Base-by-base conservation (phyloP, 495 filamentous ascomycete species). In the Saxispiralis lemnorum region DNA sequence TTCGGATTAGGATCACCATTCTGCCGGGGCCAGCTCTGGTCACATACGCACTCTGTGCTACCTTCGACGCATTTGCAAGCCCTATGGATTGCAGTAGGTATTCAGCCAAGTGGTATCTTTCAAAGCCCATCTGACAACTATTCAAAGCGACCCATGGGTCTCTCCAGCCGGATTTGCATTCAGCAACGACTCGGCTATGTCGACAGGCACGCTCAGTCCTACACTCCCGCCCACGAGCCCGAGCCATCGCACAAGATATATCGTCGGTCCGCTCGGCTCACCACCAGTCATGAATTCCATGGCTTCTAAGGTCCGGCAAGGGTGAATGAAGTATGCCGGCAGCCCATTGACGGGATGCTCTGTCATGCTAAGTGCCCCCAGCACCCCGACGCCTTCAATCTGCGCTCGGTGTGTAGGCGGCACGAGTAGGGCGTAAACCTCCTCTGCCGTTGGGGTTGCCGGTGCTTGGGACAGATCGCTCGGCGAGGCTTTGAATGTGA, bases 241-340 rank as follows among this genome's bases (percentile, higher is more conserved):
- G 38, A 89, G 62, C 83, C 84, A 93, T 32, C 81, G 63, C 61
- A 78, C 70, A 52, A 93, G 68, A 65, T 89, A 93, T 41, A 70
- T 65, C 54, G 73, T 64, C 28, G 73, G 69, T 33, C 64, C 64
- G 48, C 71, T 66, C 39, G 67, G 11, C 12, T 19, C 28, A 6
- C 37, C 58, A 50, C 71, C 67, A 15, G 53, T 59, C 31, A 61
- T 65, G 45, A 60, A 56, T 44, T 55, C 56, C 73, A 93, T 79
- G 38, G 78, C 79, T 48, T 84, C 79, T 43, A 76, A 77, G n/a
- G 83, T 78, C 56, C 81, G 72, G 66, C 84, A 93, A 17, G 84
- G 84, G 61, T 93, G 84, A 52, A 89, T 64, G 63, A 85, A 89
- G 55, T 81, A 86, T 38, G 72, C 66, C 37, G 83, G 83, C 38